Evolutionary conservation across 139 green algal species (phyloP).

Genomic region (Chlamydomonas eustigma): DNA sequence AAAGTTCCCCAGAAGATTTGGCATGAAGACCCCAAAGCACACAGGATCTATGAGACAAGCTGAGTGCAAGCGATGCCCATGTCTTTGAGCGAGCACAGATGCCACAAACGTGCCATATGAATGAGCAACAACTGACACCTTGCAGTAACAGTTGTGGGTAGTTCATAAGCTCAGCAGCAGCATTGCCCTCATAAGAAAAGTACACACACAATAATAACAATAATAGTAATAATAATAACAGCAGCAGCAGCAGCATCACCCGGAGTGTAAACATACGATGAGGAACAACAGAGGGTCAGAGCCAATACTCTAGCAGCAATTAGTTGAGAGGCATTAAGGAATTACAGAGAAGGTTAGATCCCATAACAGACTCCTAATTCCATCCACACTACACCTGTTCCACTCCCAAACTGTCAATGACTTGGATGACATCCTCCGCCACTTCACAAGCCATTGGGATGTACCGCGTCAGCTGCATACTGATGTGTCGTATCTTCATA

Average conservation of each 20-base stretch:
- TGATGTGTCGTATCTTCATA: conserved; percentile 53
- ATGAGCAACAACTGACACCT: conserved; percentile 35
- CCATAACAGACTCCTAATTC: no score
- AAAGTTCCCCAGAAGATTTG: conserved; percentile 15
- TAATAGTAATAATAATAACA: no score
- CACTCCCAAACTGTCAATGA: conserved; percentile 27
- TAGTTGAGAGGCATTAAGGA: no score
- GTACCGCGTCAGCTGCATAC: conserved; percentile 39
- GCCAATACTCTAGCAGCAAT: no score
- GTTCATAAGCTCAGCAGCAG: no score
- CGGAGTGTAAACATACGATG: no score
- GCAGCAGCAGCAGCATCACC: no score
- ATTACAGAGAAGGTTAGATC: no score
- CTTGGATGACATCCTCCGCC: conserved; percentile 26
- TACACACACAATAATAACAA: no score
- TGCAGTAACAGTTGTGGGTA: no score
- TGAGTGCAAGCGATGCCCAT: conserved; percentile 29
- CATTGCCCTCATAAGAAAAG: no score
- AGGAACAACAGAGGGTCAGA: no score
- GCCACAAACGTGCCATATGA: conserved; percentile 58
- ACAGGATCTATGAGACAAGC: conserved; percentile 53
- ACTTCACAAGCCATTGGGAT: conserved; percentile 38
- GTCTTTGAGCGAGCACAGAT: conserved; percentile 26
- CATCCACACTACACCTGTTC: neutral
- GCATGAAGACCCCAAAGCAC: conserved; percentile 36